Conservation (phyloP, 139 green algal genomes). For the Chlamydomonas asymmetrica region DNA sequence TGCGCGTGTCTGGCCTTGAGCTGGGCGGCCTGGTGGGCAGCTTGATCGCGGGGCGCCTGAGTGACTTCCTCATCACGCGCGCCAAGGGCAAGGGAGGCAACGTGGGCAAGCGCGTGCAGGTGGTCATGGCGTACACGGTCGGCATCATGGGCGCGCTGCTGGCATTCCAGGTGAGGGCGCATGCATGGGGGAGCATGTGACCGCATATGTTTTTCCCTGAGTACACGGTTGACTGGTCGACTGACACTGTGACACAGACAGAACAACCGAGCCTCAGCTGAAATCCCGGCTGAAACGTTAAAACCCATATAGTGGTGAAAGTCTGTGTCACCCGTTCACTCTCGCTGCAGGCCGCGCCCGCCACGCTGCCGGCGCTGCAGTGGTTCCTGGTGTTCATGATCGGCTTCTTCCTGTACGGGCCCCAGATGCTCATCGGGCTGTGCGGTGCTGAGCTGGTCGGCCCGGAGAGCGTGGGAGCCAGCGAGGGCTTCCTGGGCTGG, state of each 20-base stretch:
- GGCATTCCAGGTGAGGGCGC: conserved; percentile 67
- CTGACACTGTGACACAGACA: no score
- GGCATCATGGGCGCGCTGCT: conserved; percentile 77
- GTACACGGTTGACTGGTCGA: no score
- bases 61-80: conserved; percentile 72
- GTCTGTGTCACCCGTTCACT: background rate
- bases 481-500: conserved; percentile 95
- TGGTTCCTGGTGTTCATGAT: conserved; percentile 94
- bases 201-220: no score
- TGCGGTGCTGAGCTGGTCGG: conserved; percentile 95
- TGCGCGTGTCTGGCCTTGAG: conserved; percentile 93
- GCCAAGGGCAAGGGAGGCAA: conserved; percentile 62
- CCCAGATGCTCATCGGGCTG: conserved; percentile 95
- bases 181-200: no score
- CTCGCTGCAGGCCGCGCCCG: conserved; percentile 54
- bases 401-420: conserved; percentile 91
- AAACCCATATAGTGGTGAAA: no score
- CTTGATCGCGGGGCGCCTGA: conserved; percentile 84
- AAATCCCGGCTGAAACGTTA: background rate
- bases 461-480: conserved; percentile 82
- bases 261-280: background rate
- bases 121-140: conserved; percentile 93
- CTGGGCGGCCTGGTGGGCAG: conserved; percentile 91
- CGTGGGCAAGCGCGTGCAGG: conserved; percentile 91
- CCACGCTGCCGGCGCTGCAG: conserved; percentile 67